Conservation (phyloP, 371 early-diverging fungal genomes). For the Syncephalastrum sp. region DNA sequence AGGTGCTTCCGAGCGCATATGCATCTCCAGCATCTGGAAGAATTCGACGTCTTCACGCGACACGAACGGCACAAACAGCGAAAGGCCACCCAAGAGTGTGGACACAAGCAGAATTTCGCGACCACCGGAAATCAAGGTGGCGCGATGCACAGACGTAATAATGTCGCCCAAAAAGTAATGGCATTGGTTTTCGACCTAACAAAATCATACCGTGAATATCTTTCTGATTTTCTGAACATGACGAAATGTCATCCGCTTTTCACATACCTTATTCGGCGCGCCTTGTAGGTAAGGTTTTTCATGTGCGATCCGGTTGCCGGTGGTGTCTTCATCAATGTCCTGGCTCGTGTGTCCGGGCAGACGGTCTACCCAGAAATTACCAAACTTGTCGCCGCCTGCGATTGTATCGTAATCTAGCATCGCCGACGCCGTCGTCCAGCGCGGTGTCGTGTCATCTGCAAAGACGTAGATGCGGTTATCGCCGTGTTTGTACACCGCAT, state of each 20-base stretch:
- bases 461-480: conserved; percentile 86
- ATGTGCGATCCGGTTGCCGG: conserved; percentile 77
- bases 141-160: conserved; percentile 76
- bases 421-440: conserved; percentile 78
- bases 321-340: conserved; percentile 86
- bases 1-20: conserved; percentile 75
- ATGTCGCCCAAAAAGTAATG: conserved; percentile 89
- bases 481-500: conserved; percentile 67
- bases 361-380: conserved; percentile 84
- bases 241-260: neutral
- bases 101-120: conserved; percentile 86
- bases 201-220: neutral
- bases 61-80: conserved; percentile 82
- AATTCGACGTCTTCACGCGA: conserved; percentile 91
- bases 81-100: conserved; percentile 82
- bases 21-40: conserved; percentile 91
- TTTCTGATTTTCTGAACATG: no score
- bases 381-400: conserved; percentile 95
- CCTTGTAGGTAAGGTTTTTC: conserved; percentile 81
- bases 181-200: conserved; percentile 58
- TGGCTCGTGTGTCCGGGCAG: conserved; percentile 62
- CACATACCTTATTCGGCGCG: conserved; percentile 81
- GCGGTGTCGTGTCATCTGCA: conserved; percentile 93
- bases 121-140: conserved; percentile 80
- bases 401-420: conserved; percentile 94